Conservation (phyloP, 176 grass and related monocot genomes). For the Areca catechu region DNA sequence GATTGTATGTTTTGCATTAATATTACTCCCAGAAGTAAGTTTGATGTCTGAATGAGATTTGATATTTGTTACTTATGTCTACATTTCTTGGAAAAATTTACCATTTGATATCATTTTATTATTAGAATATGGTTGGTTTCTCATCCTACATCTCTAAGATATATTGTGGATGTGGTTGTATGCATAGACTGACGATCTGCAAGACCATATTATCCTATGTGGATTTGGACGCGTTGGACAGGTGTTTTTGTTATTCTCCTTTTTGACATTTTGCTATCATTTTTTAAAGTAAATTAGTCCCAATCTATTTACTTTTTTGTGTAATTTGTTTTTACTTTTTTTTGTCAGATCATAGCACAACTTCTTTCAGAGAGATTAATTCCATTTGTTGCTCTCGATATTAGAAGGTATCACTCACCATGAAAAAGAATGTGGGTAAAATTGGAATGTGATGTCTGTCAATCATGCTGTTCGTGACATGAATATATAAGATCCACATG, state of each 20-base stretch:
- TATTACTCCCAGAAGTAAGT: too few relatives aligned
- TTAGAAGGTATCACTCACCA: slow-evolving; percentile 58
- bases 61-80: too few relatives aligned
- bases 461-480: too few relatives aligned
- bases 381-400: slow-evolving; percentile 95
- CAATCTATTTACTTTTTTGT: background rate
- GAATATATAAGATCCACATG: too few relatives aligned
- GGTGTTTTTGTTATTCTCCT: slow-evolving; percentile 39
- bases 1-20: too few relatives aligned
- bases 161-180: slow-evolving; percentile 12
- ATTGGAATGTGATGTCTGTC: too few relatives aligned
- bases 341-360: slow-evolving; percentile 76
- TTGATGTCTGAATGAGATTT: too few relatives aligned
- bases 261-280: slow-evolving; percentile 2
- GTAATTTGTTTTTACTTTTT: background rate
- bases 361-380: slow-evolving; percentile 94
- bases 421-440: background rate
- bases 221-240: slow-evolving; percentile 98
- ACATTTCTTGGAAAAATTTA: too few relatives aligned
- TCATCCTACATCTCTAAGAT: slow-evolving; percentile 26
- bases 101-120: too few relatives aligned
- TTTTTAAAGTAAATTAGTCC: too few relatives aligned
- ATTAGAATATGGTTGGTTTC: background rate
- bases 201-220: slow-evolving; percentile 98
- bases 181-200: slow-evolving; percentile 88